Percentiles rank a stretch among this genome's conserved stretches.
Conservation (phyloP, 108 stramenopile species). For the Cyclotella atomus region DNA sequence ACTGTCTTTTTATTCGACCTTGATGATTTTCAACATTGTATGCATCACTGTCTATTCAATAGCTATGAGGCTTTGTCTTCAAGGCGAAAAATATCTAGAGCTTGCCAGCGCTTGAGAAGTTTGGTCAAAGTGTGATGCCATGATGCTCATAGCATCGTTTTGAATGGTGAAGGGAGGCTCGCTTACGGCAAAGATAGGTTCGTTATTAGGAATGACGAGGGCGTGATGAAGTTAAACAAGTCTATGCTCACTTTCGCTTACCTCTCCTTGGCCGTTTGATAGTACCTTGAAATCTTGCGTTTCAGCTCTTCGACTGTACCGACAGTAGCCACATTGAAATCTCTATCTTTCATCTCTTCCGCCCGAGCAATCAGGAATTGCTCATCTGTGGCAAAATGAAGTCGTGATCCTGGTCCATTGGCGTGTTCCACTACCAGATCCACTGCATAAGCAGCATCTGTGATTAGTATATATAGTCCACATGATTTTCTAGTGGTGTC, state of each 20-base stretch:
- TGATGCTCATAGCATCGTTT: background rate
- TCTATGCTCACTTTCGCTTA: too few relatives aligned
- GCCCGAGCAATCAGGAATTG: background rate
- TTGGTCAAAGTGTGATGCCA: background rate
- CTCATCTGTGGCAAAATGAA: conserved; percentile 2
- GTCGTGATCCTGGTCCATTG: conserved; percentile 4
- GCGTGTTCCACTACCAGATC: background rate
- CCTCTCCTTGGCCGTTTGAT: too few relatives aligned
- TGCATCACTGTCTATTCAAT: too few relatives aligned
- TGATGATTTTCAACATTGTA: too few relatives aligned
- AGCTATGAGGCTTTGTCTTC: too few relatives aligned
- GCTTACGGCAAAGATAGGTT: background rate
- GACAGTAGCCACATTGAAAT: background rate
- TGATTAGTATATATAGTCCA: background rate
- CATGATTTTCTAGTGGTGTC: background rate
- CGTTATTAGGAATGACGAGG: too few relatives aligned
- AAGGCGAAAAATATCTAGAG: too few relatives aligned
- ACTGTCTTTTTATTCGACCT: too few relatives aligned
- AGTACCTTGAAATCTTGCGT: background rate
- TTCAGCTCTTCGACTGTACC: background rate
- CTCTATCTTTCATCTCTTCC: background rate
- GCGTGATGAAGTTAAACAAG: too few relatives aligned
- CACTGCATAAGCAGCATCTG: background rate
- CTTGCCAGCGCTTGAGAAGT: background rate
- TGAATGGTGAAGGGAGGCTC: background rate